Base-by-base conservation (phyloP, 306 rosid genomes). In the Begonia fuchsioides region DNA sequence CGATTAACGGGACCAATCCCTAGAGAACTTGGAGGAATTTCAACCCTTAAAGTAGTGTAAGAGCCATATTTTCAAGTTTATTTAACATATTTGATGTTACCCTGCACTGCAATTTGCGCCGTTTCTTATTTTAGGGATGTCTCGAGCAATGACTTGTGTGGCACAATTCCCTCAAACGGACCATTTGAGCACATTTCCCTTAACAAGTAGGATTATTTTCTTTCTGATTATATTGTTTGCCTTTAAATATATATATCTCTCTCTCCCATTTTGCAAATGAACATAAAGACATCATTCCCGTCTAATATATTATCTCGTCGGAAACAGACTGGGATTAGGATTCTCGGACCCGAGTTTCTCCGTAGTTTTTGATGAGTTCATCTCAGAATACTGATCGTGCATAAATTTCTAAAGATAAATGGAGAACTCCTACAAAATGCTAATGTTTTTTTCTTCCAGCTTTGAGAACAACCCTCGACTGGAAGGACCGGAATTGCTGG, bases 21-120 rank as follows among this genome's bases (percentile, higher is more conserved):
- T 9, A 70, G 71, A 72, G 86, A 74, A 17, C 97, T 88, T 19
- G 43, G 39, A 64, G 67, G 66, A 56, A 47, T 83, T 72, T 39
- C 95, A 53, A 81, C 72, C 78, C 97, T 88, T 62, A 88, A 88
- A 88, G 97, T 88, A 49, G 80, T 88, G 97, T 88, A 73, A 83
- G 97, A 72, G 41, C 53, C 15, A 14, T 45, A 56, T 17, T 26
- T 26, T 13, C 12, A 11, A 3, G 5, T 17, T 53, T 9, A 12
- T 12, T 3, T 39, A 32, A 38, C 49, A 39, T 48, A 41, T 50
- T 35, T 13, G 4, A 26, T 6, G 35, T 26, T 26, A 26, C 8
- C 35, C 0, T 4, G 35, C 35, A 6, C 35, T 26, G 35, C 7
- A 26, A 26, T 26, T 26, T 26, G 7, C 7, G 5, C 8, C 35